These are phyloP conservation scores for Ceratobasidium sp. DNA, from an alignment of 1,284 basidiomycete genomes.

Conservation along the genomic window DNA sequence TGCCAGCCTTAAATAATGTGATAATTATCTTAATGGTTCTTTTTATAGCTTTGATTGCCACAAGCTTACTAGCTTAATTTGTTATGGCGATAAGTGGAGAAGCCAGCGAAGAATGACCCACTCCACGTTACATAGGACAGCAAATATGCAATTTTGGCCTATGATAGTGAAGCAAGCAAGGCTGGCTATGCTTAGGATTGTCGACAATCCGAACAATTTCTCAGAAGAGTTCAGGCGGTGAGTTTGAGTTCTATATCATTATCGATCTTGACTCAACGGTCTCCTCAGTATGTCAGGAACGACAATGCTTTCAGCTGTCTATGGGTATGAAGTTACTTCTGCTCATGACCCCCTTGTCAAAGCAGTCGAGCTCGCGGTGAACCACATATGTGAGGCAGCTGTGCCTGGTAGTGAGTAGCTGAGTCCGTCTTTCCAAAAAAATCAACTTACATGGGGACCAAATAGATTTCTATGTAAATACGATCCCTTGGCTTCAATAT, in stretches of 20 bases:
- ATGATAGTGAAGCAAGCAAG: conserved; percentile 13
- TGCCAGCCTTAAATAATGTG: too few relatives aligned
- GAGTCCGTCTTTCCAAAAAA: too few relatives aligned
- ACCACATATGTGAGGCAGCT: neutral
- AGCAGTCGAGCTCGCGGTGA: conserved; percentile 5
- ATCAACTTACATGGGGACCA: too few relatives aligned
- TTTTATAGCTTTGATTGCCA: too few relatives aligned
- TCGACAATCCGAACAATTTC: conserved; percentile 4
- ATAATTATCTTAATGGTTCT: too few relatives aligned
- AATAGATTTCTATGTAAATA: conserved; percentile 24
- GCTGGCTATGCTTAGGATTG: neutral
- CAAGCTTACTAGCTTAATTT: too few relatives aligned
- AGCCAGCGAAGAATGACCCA: conserved; percentile 33
- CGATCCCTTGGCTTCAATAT: conserved; percentile 28
- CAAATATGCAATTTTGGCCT: conserved; percentile 28
- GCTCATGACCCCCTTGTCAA: conserved; percentile 27
- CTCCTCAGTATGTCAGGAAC: neutral
- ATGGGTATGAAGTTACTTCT: conserved; percentile 33
- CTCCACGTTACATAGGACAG: neutral
- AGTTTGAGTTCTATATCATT: too few relatives aligned
- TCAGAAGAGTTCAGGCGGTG: conserved; percentile 17
- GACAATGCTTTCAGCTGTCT: conserved; percentile 6
- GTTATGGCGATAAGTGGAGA: conserved; percentile 25
- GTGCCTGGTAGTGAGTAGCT: conserved; percentile 7
- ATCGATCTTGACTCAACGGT: neutral